These are phyloP conservation scores for Diplosphaera chodatii DNA, from an alignment of 139 green algal genomes.

Conservation along the genomic window DNA sequence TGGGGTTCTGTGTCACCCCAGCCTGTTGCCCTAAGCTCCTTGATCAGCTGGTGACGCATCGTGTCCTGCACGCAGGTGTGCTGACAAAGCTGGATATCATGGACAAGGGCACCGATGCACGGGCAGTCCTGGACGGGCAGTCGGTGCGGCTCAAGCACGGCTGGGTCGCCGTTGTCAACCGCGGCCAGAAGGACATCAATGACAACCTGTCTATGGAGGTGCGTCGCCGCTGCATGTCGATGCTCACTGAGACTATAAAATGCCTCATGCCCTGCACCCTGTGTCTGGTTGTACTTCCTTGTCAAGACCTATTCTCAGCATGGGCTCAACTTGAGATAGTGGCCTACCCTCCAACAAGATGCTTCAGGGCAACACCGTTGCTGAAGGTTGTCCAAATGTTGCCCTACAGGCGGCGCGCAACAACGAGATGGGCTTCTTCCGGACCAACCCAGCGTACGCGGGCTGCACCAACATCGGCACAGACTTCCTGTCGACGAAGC, in stretches of 20 bases:
- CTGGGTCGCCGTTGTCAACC: conserved; percentile 92
- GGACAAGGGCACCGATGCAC: conserved; percentile 87
- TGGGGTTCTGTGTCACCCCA: no score
- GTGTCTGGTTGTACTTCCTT: no score
- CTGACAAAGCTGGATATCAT: conserved; percentile 99
- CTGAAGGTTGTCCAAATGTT: no score
- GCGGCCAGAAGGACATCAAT: conserved; percentile 88
- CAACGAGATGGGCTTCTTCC: conserved; percentile 82
- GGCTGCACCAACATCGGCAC: conserved; percentile 64
- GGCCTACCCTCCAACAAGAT: no score
- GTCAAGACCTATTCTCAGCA: no score
- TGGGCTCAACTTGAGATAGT: no score
- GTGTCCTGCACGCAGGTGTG: conserved; percentile 34
- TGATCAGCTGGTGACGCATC: not conserved
- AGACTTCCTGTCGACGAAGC: conserved; percentile 65
- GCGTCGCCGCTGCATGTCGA: not conserved
- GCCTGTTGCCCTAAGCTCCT: no score
- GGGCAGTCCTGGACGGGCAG: conserved; percentile 74
- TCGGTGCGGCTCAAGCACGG: conserved; percentile 74
- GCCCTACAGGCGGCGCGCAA: conserved; percentile 43
- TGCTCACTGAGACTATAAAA: no score
- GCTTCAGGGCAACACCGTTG: no score
- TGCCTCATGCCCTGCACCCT: no score
- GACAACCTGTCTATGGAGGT: conserved; percentile 37
- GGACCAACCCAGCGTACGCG: conserved; percentile 38